These are phyloP conservation scores for Apiotrichum montevideense DNA, from an alignment of 1,284 basidiomycete species.

Conservation along the genomic window DNA sequence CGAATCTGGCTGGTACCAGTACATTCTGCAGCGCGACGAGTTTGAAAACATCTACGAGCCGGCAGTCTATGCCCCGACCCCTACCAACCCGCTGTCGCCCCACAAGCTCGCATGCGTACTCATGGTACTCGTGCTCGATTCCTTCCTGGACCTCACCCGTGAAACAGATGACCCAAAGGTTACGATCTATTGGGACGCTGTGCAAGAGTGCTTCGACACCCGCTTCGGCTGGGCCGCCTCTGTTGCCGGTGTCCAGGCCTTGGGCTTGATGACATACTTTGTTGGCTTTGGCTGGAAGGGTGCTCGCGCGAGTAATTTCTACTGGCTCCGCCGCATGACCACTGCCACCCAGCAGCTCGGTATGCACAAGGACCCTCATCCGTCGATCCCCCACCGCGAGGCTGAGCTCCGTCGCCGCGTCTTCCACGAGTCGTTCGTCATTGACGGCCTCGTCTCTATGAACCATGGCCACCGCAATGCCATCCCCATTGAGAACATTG, in stretches of 20 bases:
- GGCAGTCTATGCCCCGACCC: constrained; percentile 35
- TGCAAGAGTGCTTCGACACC: constrained; percentile 39
- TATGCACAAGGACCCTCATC: constrained; percentile 40
- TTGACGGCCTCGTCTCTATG: constrained; percentile 37
- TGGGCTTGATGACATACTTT: constrained; percentile 34
- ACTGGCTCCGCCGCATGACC: constrained; percentile 40
- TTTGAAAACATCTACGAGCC: constrained; percentile 38
- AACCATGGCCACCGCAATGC: constrained; percentile 38
- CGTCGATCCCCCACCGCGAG: constrained; percentile 30
- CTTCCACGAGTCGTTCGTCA: constrained; percentile 35
- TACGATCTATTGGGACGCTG: constrained; percentile 36
- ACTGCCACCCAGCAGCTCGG: constrained; percentile 36
- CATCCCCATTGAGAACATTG: constrained; percentile 34
- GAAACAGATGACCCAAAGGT: constrained; percentile 27
- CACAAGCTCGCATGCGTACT: constrained; percentile 43
- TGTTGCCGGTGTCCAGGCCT: constrained; percentile 38
- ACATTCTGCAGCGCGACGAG: constrained; percentile 31
- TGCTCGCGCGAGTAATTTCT: constrained; percentile 34
- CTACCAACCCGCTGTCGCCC: constrained; percentile 36
- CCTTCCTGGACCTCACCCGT: constrained; percentile 31
- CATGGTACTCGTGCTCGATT: constrained; percentile 38
- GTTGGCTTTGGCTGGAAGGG: constrained; percentile 41
- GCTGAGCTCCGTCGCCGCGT: constrained; percentile 36
- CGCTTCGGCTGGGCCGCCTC: constrained; percentile 39
- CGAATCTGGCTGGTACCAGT: constrained; percentile 35